A percentile compares a stretch with the other conserved stretches of the same genome.
These are phyloP conservation scores for Fistulinella staudtii DNA, from an alignment of 1,284 basidiomycete species.

Conservation along the genomic window DNA sequence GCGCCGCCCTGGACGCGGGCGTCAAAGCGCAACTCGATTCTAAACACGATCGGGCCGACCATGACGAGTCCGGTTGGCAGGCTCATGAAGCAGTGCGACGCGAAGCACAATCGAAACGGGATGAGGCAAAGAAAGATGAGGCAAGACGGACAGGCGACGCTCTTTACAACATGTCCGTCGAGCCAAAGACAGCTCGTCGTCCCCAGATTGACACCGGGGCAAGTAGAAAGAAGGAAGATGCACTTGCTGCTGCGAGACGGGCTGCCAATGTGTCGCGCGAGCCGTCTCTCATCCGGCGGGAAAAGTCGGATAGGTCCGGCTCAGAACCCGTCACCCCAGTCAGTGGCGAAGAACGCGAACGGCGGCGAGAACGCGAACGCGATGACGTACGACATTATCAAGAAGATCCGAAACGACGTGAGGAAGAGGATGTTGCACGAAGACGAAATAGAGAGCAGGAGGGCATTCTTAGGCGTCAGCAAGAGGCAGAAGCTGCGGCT, in stretches of 20 bases:
- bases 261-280: conserved; percentile 24
- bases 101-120: conserved; percentile 31
- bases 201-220: conserved; percentile 27
- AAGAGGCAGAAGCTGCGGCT: conserved; percentile 36
- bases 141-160: conserved; percentile 13
- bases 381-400: conserved; percentile 20
- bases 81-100: conserved; percentile 37
- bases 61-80: conserved; percentile 39
- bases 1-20: conserved; percentile 18
- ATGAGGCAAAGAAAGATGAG: conserved; percentile 26
- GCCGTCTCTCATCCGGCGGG: conserved; percentile 21
- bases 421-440: conserved; percentile 31
- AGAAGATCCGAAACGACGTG: conserved; percentile 27
- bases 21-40: conserved; percentile 24
- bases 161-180: conserved; percentile 23
- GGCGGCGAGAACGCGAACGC: conserved; percentile 24
- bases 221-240: conserved; percentile 29
- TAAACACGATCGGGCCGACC: conserved; percentile 25
- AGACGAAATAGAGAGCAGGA: conserved; percentile 42
- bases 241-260: conserved; percentile 23
- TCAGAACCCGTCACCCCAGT: conserved; percentile 28
- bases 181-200: conserved; percentile 19
- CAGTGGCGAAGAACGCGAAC: conserved; percentile 26
- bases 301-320: conserved; percentile 24
- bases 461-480: conserved; percentile 45